Evolutionary conservation across 768 basidiomycete species (phyloP), one percentile per base, ranked within the genome.

Genomic region (Tylopilus intermedius): DNA sequence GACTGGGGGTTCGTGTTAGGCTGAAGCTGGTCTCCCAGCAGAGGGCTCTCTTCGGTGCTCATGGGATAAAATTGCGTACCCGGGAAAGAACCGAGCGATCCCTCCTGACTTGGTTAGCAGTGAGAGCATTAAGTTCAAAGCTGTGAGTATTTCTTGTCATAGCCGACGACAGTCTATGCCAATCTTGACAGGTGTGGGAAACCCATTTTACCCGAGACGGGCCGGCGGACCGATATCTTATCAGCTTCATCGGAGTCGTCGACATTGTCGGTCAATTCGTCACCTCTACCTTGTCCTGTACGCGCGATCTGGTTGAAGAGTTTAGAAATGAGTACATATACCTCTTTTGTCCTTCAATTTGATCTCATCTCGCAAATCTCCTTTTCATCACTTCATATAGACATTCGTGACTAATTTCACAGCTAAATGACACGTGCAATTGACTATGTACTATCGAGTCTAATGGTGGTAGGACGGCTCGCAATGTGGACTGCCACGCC

Each of bases 1-100:
- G 15, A 26, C 29, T 37, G 37, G 7, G n/a, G 4, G 13, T 33
- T 3, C 0, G 27, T 22, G n/a, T 29, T n/a, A 24, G 51, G 14
- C 3, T 26, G 52, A 32, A 38, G 41, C 27, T 55, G 54, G 42
- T 49, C 49, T 15, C 22, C 54, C 21, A 71, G 55, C 22, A 71
- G 48, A 24, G 62, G 63, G 6, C 53, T 66, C 37, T 69, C 64
- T 60, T 72, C 71, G 3, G 62, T 56, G 6, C 50, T 29, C 68
- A 67, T 68, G 43, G 30, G 39, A 33, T 14, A 13, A 29, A 37
- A 30, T 8, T 11, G 49, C 26, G 42, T 42, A 42, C 8, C 41
- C 24, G 7, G 4, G 4, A 8, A 9, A 21, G 39, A 39, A 3
- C 37, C 18, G 18, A 18, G 18, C 18, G 18, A 18, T 18, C 18